A percentile compares a stretch with the other conserved stretches of the same genome.
Evolutionary conservation across 495 filamentous ascomycete species (phyloP).

Genomic region (Aspergillus bridgeri): DNA sequence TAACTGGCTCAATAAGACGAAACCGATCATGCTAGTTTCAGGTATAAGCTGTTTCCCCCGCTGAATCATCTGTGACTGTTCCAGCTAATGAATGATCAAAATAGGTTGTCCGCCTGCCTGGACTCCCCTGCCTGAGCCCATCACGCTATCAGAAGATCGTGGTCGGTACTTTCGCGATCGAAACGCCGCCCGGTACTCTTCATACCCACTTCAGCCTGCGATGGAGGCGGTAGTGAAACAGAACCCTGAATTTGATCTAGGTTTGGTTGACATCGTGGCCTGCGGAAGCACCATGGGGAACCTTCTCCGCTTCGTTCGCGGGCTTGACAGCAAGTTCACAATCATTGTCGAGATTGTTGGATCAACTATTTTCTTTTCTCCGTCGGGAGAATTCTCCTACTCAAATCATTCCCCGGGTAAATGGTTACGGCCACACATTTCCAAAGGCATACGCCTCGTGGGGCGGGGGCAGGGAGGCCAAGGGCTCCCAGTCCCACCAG

Average conservation of each 20-base stretch:
- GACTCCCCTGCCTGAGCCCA: conserved; percentile 45
- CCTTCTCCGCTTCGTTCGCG: too few relatives aligned
- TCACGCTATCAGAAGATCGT: conserved; percentile 44
- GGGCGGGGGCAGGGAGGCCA: conserved; percentile 41
- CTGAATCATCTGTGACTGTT: neutral
- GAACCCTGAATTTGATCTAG: conserved; percentile 35
- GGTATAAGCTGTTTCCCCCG: conserved; percentile 30
- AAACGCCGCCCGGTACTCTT: conserved; percentile 57
- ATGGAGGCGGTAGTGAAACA: conserved; percentile 43
- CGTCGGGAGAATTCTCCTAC: conserved; percentile 55
- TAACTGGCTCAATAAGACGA: conserved; percentile 44
- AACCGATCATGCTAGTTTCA: conserved; percentile 49
- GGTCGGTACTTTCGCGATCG: conserved; percentile 57
- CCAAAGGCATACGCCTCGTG: conserved; percentile 62
- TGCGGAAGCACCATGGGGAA: conserved; percentile 66
- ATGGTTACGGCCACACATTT: conserved; percentile 63
- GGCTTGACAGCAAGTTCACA: conserved; percentile 55
- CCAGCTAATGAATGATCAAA: neutral
- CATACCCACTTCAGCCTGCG: conserved; percentile 57
- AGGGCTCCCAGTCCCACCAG: conserved; percentile 58
- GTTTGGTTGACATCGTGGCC: conserved; percentile 57
- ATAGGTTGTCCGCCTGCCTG: conserved; percentile 56
- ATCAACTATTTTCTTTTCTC: conserved; percentile 61
- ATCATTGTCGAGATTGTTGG: conserved; percentile 59
- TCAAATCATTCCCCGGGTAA: conserved; percentile 47